phyloP scores from a whole-genome alignment of 2,329 filamentous ascomycete genomes.

The Nectriaceae sp. region DNA sequence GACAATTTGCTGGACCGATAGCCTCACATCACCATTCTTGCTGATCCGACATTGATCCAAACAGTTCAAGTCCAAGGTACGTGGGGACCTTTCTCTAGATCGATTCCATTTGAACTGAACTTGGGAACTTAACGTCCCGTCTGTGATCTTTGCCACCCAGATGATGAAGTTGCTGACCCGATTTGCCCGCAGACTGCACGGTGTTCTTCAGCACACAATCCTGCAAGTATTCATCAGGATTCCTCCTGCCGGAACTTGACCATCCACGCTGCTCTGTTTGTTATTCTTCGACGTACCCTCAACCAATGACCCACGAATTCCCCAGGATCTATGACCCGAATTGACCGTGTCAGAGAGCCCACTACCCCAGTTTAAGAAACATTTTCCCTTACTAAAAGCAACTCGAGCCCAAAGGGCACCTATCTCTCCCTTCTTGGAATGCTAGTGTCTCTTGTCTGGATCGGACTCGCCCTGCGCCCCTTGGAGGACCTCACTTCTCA shows the following conservation, averaged over 20 bases:
- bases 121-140: too few relatives aligned
- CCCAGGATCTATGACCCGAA: slow-evolving; percentile 20
- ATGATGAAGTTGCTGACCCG: slow-evolving; percentile 1
- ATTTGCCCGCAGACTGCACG: slow-evolving; percentile 2
- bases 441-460: slow-evolving; percentile 39
- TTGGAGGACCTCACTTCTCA: slow-evolving; percentile 31
- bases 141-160: not conserved
- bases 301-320: slow-evolving; percentile 23
- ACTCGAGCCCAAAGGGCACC: slow-evolving; percentile 22
- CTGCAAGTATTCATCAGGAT: slow-evolving; percentile 15
- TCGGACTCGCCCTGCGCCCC: slow-evolving; percentile 36
- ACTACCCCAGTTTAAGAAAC: slow-evolving; percentile 23
- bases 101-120: too few relatives aligned
- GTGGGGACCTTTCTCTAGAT: not conserved
- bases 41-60: slow-evolving; percentile 14
- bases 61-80: slow-evolving; percentile 19
- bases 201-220: slow-evolving; percentile 22
- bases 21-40: slow-evolving; percentile 18
- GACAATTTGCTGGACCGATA: slow-evolving; percentile 13
- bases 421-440: slow-evolving; percentile 38
- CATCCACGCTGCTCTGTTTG: slow-evolving; percentile 16
- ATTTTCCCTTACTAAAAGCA: slow-evolving; percentile 14
- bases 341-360: slow-evolving; percentile 20
- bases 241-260: slow-evolving; percentile 23
- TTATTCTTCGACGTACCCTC: slow-evolving; percentile 15